Percentiles rank a stretch among this genome's conserved stretches.
Evolutionary conservation across 345 rosid genomes (phyloP).

Genomic region (Garcia nutans): DNA sequence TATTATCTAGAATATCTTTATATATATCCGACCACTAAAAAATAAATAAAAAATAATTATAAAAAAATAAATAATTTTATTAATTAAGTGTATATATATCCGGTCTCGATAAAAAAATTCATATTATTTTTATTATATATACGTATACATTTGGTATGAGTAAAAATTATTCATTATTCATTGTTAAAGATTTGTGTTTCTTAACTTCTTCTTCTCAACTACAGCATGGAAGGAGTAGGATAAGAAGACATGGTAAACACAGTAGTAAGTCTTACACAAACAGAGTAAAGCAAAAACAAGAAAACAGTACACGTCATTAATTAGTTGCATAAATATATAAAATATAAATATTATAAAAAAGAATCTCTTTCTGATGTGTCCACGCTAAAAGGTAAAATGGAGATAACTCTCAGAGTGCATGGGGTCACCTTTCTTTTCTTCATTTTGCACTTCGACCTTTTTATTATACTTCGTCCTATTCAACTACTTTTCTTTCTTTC

Average conservation of each 20-base stretch:
- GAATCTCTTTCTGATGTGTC: conserved; percentile 32
- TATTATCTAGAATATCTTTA: no score
- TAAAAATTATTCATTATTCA: no score
- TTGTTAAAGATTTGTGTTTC: no score
- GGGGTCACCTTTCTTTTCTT: conserved; percentile 36
- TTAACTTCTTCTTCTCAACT: background rate
- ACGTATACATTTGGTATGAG: no score
- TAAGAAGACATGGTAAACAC: conserved; percentile 3
- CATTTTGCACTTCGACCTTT: conserved; percentile 19
- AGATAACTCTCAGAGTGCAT: conserved; percentile 46
- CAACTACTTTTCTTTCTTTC: no score
- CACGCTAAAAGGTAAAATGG: conserved; percentile 25
- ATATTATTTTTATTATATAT: no score
- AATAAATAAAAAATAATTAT: no score
- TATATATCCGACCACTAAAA: no score
- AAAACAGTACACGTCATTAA: conserved; percentile 6
- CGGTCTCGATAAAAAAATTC: no score
- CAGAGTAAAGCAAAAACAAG: background rate
- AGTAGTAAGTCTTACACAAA: background rate
- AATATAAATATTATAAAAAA: no score
- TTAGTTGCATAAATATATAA: background rate
- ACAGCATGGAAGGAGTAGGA: background rate
- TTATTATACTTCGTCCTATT: background rate
- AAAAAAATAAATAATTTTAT: no score
- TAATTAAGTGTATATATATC: no score